These are phyloP conservation scores for Pythium phragmitis DNA, from an alignment of 352 stramenopile genomes.

Conservation along the genomic window DNA sequence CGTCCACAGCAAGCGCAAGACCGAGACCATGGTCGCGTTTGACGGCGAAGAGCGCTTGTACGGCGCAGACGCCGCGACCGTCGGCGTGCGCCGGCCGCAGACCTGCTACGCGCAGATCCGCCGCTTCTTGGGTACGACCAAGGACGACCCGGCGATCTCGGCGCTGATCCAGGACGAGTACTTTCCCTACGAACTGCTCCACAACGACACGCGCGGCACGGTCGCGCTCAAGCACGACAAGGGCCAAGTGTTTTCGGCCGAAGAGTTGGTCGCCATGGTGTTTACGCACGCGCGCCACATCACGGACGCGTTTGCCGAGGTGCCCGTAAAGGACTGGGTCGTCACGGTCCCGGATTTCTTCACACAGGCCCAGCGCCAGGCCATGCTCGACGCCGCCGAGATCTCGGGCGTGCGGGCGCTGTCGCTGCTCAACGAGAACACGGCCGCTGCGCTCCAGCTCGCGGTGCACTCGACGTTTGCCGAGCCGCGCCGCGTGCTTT, in stretches of 20 bases:
- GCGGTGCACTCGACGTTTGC: conserved; percentile 92
- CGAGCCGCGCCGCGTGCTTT: conserved; percentile 90
- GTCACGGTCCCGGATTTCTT: conserved; percentile 96
- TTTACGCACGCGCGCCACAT: conserved; percentile 90
- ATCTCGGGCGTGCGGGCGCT: conserved; percentile 96
- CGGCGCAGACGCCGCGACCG: conserved; percentile 91
- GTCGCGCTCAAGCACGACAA: conserved; percentile 54
- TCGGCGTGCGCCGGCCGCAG: conserved; percentile 92
- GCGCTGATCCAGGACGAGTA: conserved; percentile 67
- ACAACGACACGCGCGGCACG: conserved; percentile 79
- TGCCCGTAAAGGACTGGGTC: conserved; percentile 91
- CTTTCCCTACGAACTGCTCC: conserved; percentile 78
- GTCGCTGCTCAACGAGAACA: conserved; percentile 97
- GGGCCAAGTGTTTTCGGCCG: conserved; percentile 82
- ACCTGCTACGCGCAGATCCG: conserved; percentile 89
- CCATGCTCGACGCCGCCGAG: conserved; percentile 93
- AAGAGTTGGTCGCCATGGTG: conserved; percentile 97
- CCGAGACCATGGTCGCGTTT: conserved; percentile 92
- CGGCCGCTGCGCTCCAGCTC: conserved; percentile 95
- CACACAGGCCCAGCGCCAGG: conserved; percentile 93
- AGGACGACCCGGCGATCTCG: conserved; percentile 68
- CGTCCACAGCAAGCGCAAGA: conserved; percentile 98
- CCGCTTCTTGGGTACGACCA: conserved; percentile 86
- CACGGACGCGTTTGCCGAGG: conserved; percentile 68
- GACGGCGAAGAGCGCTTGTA: conserved; percentile 93